Base-by-base conservation (phyloP, 2,329 filamentous ascomycete species). In the Lachnellula subtilissima region DNA sequence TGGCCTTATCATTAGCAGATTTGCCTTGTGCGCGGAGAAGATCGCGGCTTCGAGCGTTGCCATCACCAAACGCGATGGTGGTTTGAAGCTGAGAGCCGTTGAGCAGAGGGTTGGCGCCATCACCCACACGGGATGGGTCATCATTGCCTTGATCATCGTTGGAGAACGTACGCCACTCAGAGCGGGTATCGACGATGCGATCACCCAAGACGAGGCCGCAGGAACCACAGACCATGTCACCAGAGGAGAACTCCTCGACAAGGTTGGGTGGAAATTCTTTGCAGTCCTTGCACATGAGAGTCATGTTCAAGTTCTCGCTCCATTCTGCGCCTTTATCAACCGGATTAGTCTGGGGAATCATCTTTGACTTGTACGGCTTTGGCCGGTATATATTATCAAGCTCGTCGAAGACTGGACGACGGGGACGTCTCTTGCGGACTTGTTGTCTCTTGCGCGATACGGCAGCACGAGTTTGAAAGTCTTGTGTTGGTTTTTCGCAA, bases 81-180 rank as follows among this genome's bases (percentile, higher is more conserved):
- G 92, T 97, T 69, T 92, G 85, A 47, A 97, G 85, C 74, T 96
- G 91, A 62, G 91, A 88, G 55, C 91, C 92, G 68, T 96, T 91
- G 56, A 96, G 81, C 45, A 99, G 85, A 53, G 90, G 87, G 69
- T 97, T 97, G 58, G 88, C 87, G 5, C 88, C 89, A 66, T 97
- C 94, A 77, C 94, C 94, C 63, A 99, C 93, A 91, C 94, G 94
- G 57, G 91, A 97, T 4, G 95, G 94, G 65, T 99, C 94, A 66
- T 97, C 95, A 69, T 89, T 92, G 68, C 90, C 91, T 72, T 96
- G 91, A 71, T 99, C 95, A 69, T 99, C 94, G 71, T 97, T 97
- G 70, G 92, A 91, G 75, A 99, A 99, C 0, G 94, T 99, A 71
- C 94, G 90, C 94, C 94, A 99, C 76, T 99, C 94, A 48, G 91